phyloP scores from a whole-genome alignment of 2,329 filamentous ascomycete species.

The Didymella sp. region DNA sequence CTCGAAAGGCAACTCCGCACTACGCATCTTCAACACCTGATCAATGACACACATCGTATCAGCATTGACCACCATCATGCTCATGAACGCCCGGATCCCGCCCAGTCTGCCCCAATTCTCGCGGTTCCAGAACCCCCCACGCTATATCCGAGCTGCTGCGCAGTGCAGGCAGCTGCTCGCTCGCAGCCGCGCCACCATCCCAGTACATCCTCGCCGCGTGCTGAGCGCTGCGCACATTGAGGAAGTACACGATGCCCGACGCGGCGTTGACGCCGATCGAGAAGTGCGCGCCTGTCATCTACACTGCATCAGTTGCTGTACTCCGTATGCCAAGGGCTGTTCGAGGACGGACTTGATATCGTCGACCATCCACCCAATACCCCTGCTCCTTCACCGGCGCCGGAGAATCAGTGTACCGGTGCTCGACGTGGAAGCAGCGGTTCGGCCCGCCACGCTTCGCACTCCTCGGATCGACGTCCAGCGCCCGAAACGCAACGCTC shows the following conservation, averaged over 20 bases:
- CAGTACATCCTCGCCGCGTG: conserved; percentile 10
- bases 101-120: conserved; percentile 4
- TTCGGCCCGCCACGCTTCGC: conserved; percentile 17
- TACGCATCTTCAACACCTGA: conserved; percentile 7
- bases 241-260: conserved; percentile 14
- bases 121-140: conserved; percentile 26
- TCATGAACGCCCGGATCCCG: conserved; percentile 22
- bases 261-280: conserved; percentile 18
- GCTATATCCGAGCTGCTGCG: conserved; percentile 24
- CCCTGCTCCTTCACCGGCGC: conserved; percentile 12
- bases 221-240: conserved; percentile 7
- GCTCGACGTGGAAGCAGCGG: conserved; percentile 16
- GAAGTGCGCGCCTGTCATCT: conserved; percentile 21
- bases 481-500: conserved; percentile 3
- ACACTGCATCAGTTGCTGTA: not conserved
- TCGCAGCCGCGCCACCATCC: not conserved
- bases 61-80: conserved; percentile 12
- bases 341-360: too few species aligned
- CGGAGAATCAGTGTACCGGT: conserved; percentile 5
- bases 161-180: conserved; percentile 23
- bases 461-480: conserved; percentile 16
- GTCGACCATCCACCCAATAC: conserved; percentile 18
- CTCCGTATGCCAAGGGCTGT: too few species aligned
- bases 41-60: conserved; percentile 18
- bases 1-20: not conserved